Conservation (phyloP, 2,329 filamentous ascomycete genomes). For the Penicillium sp. region DNA sequence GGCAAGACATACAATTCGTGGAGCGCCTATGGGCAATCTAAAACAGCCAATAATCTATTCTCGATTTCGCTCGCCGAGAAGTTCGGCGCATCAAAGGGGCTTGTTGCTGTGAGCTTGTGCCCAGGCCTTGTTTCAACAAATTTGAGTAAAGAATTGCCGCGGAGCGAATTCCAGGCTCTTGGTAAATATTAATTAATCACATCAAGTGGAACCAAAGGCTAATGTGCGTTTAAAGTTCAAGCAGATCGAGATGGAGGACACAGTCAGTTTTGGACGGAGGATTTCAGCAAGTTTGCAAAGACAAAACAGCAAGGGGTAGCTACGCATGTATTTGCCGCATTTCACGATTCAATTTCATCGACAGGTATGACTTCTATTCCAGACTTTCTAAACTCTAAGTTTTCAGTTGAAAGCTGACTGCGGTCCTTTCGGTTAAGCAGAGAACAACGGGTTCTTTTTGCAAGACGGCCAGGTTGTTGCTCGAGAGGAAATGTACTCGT, state of each 20-base stretch:
- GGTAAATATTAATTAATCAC: conserved; percentile 1
- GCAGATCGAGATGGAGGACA: conserved; percentile 16
- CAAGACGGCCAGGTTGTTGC: conserved; percentile 29
- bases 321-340: conserved; percentile 30
- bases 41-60: not conserved
- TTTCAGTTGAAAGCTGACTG: too few species aligned
- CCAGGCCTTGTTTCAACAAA: not conserved
- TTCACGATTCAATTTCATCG: conserved; percentile 33
- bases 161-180: conserved; percentile 8
- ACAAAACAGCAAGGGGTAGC: conserved; percentile 25
- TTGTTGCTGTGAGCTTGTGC: conserved; percentile 10
- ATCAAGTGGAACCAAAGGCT: not conserved
- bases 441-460: conserved; percentile 25
- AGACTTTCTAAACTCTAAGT: too few species aligned
- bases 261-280: conserved; percentile 18
- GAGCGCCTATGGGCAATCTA: conserved; percentile 37
- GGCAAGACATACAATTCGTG: conserved; percentile 28
- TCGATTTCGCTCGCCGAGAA: conserved; percentile 7
- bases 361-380: conserved; percentile 9
- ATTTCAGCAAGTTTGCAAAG: conserved; percentile 18
- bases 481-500: conserved; percentile 26
- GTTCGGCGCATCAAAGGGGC: not conserved
- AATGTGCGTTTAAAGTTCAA: not conserved
- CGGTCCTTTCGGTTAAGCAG: not conserved
- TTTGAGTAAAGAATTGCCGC: conserved; percentile 30